Base-by-base conservation (phyloP, 2,329 filamentous ascomycete genomes). In the Pseudogymnoascus sp. region DNA sequence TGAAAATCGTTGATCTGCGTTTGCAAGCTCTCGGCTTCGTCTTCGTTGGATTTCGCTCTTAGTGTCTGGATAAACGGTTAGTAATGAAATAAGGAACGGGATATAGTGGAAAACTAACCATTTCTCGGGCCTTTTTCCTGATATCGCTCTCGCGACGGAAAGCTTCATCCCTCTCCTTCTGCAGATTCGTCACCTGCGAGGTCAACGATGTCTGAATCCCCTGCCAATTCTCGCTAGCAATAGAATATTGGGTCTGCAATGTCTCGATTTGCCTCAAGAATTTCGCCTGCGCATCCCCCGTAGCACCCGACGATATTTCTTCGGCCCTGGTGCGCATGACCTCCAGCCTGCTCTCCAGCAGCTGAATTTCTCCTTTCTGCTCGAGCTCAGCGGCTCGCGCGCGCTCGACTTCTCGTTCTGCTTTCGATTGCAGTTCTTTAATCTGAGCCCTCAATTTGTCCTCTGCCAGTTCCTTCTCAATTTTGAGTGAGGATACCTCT, bases 211-310 rank as follows among this genome's bases (percentile, higher is more conserved):
- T 85, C 75, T 99, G 93, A 66, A 99, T 96, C 0, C 92, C 91
- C 73, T 97, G 93, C 95, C 96, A 99, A 70, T 99, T 99, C 72
- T 96, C 91, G 69, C 91, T 95, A 1, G 95, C 95, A 63, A 96
- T 87, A 0, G 92, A 87, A 76, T 99, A 96, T 74, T 99, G 96
- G 6, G 90, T 95, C 75, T 99, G 95, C 38, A 99, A 78, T 0
- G 91, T 97, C 78, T 99, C 95, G 62, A 99, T 89, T 76, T 99
- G 96, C 42, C 95, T 87, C 47, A 97, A 80, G 42, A 97, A 80
- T 74, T 97, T 97, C 47, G 90, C 90, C 70, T 96, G 92, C 0
- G 89, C 86, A 72, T 96, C 91, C 13, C 92, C 90, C 5, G 87
- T 86, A 13, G 86, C 86, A 15, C 90, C 89, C 2, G 92, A 93